Conservation (phyloP, 805 yeast genomes). For the Metschnikowia henanensis region DNA sequence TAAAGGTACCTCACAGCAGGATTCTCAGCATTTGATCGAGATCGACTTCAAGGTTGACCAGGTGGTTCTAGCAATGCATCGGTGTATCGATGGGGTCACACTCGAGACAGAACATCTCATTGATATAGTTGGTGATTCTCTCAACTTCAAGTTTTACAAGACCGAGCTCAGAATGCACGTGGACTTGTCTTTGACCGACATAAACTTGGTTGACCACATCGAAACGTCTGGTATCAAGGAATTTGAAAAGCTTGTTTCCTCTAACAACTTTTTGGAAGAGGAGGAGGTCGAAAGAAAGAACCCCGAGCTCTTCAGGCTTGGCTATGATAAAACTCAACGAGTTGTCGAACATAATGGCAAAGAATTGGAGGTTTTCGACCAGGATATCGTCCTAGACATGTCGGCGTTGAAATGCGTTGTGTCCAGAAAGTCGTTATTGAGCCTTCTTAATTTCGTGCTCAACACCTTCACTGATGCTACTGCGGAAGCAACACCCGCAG, state of each 20-base stretch:
- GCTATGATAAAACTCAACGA: slow-evolving; percentile 59
- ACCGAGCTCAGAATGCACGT: slow-evolving; percentile 64
- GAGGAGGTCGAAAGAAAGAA: slow-evolving; percentile 33
- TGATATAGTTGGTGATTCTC: slow-evolving; percentile 67
- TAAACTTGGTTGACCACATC: slow-evolving; percentile 74
- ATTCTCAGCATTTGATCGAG: slow-evolving; percentile 67
- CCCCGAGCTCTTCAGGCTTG: slow-evolving; percentile 54
- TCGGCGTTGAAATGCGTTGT: slow-evolving; percentile 77
- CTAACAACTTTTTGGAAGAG: slow-evolving; percentile 45
- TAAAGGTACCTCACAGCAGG: slow-evolving; percentile 8
- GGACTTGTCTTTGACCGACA: slow-evolving; percentile 60
- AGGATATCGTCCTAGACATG: slow-evolving; percentile 66
- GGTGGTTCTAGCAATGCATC: slow-evolving; percentile 59
- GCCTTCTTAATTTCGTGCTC: slow-evolving; percentile 75
- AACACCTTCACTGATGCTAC: slow-evolving; percentile 88
- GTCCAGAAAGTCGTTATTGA: slow-evolving; percentile 74
- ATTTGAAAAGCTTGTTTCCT: slow-evolving; percentile 67
- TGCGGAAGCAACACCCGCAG: slow-evolving; percentile 62
- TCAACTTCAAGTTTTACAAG: slow-evolving; percentile 59
- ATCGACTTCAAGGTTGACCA: slow-evolving; percentile 66
- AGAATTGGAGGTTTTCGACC: slow-evolving; percentile 72
- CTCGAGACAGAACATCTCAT: slow-evolving; percentile 67
- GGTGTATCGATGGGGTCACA: slow-evolving; percentile 64
- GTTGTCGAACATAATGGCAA: slow-evolving; percentile 52
- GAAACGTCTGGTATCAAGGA: slow-evolving; percentile 62